These are phyloP conservation scores for Dysphania ambrosioides DNA, from an alignment of 148 eudicot species.

Conservation along the genomic window DNA sequence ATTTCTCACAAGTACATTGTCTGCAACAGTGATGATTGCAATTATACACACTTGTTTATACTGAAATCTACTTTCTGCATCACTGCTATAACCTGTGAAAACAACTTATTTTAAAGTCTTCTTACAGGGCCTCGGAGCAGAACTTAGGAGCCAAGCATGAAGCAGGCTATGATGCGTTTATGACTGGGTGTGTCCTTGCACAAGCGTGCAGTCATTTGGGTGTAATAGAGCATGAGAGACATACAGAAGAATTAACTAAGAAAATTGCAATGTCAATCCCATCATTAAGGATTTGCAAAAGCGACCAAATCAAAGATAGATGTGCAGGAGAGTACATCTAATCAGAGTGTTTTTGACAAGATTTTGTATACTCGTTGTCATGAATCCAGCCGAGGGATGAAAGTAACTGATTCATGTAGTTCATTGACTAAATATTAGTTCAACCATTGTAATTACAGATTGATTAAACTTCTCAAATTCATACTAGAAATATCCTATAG, in stretches of 20 bases:
- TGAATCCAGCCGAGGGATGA: conserved; percentile 18
- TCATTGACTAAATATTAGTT: conserved; percentile 2
- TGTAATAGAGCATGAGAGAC: conserved; percentile 20
- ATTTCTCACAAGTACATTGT: background rate
- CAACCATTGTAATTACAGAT: background rate
- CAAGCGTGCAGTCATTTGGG: conserved; percentile 71
- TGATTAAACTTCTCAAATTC: background rate
- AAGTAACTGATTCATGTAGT: background rate
- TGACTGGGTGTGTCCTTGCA: conserved; percentile 94
- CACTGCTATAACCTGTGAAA: background rate
- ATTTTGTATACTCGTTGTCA: conserved; percentile 18
- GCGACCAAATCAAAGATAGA: conserved; percentile 10
- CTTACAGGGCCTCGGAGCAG: conserved; percentile 78
- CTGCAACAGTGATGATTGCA: background rate
- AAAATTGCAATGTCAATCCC: conserved; percentile 12
- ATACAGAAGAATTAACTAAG: conserved; percentile 4
- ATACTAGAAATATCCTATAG: background rate
- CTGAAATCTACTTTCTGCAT: background rate
- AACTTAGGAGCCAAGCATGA: conserved; percentile 95
- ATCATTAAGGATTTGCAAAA: background rate
- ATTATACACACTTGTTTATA: background rate
- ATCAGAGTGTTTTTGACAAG: conserved; percentile 16
- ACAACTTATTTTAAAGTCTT: conserved; percentile 10
- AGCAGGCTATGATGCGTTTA: conserved; percentile 99
- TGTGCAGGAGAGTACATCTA: conserved; percentile 7